Conservation (phyloP, 1,284 basidiomycete species). For the Moesziomyces parantarcticus region DNA sequence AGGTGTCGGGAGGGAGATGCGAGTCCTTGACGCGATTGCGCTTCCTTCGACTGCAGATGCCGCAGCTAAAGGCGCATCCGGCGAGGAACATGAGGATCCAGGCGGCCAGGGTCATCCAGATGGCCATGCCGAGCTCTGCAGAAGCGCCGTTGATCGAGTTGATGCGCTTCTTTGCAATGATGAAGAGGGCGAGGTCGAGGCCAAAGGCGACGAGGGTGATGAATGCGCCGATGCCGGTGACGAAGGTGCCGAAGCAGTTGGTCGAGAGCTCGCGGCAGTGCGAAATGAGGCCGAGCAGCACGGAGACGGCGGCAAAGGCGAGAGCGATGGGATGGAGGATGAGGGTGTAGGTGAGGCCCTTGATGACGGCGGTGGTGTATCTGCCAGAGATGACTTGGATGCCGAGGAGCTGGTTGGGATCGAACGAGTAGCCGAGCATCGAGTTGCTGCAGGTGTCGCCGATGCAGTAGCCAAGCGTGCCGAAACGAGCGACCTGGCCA, state of each 20-base stretch:
- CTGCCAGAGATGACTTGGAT: slow-evolving; percentile 41
- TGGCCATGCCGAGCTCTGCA: slow-evolving; percentile 52
- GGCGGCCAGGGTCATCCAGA: slow-evolving; percentile 63
- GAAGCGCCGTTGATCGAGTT: slow-evolving; percentile 51
- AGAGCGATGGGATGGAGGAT: slow-evolving; percentile 58
- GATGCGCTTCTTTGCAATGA: slow-evolving; percentile 62
- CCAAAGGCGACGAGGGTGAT: slow-evolving; percentile 58
- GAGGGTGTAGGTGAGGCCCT: slow-evolving; percentile 62
- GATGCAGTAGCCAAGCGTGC: slow-evolving; percentile 56
- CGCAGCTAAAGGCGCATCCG: slow-evolving; percentile 55
- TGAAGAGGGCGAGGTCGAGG: slow-evolving; percentile 61
- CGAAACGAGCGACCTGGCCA: slow-evolving; percentile 44
- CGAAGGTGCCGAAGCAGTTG: slow-evolving; percentile 51
- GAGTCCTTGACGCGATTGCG: slow-evolving; percentile 52
- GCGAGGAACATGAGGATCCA: slow-evolving; percentile 58
- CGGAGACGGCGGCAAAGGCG: slow-evolving; percentile 44
- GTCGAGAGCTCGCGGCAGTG: slow-evolving; percentile 51
- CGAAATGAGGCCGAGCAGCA: slow-evolving; percentile 55
- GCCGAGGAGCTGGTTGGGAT: slow-evolving; percentile 60
- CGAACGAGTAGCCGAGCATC: slow-evolving; percentile 56
- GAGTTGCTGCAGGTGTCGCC: slow-evolving; percentile 40
- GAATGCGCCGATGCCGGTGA: slow-evolving; percentile 52
- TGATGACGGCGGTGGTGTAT: slow-evolving; percentile 54
- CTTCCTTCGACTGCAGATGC: slow-evolving; percentile 47
- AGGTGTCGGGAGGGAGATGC: slow-evolving; percentile 30